Percentiles rank a stretch among this genome's conserved stretches.
These are phyloP conservation scores for Carex cristatella DNA, from an alignment of 176 grass and related monocot species.

Conservation along the genomic window DNA sequence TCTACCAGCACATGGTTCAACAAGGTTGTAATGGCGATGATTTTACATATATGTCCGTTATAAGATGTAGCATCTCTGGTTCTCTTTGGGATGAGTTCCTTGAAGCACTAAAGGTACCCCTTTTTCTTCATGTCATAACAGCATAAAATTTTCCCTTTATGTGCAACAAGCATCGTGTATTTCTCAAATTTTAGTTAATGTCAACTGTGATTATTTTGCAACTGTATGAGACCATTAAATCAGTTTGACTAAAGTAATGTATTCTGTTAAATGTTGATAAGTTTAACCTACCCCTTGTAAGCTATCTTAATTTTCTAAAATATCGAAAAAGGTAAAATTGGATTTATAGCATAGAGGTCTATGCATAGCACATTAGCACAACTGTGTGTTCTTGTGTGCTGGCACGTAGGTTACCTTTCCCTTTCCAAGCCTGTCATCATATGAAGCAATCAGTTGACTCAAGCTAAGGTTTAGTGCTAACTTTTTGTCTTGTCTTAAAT, in stretches of 20 bases:
- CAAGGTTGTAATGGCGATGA: constrained; percentile 46
- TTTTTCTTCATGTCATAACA: constrained; percentile 11
- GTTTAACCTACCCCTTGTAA: not conserved
- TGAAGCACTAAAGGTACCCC: constrained; percentile 63
- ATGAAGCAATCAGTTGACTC: not conserved
- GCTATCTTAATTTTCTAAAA: not conserved
- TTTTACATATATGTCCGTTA: constrained; percentile 77
- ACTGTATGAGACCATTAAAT: not conserved
- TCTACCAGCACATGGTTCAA: constrained; percentile 66
- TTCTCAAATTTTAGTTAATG: not conserved
- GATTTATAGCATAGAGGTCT: not conserved
- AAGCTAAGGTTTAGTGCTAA: not conserved
- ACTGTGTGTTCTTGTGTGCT: not conserved
- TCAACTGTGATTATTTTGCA: not conserved
- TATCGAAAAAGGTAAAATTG: not conserved
- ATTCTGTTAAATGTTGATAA: not conserved
- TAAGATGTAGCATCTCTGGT: constrained; percentile 82
- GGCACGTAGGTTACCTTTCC: not conserved
- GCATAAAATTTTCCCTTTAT: not conserved
- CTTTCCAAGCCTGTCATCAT: not conserved
- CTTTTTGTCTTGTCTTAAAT: not conserved
- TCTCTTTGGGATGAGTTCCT: constrained; percentile 82
- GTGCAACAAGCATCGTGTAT: not conserved
- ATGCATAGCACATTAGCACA: not conserved
- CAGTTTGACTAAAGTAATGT: not conserved